Base-by-base conservation (phyloP, 2,329 filamentous ascomycete genomes). In the Fusarium protoensiforme region DNA sequence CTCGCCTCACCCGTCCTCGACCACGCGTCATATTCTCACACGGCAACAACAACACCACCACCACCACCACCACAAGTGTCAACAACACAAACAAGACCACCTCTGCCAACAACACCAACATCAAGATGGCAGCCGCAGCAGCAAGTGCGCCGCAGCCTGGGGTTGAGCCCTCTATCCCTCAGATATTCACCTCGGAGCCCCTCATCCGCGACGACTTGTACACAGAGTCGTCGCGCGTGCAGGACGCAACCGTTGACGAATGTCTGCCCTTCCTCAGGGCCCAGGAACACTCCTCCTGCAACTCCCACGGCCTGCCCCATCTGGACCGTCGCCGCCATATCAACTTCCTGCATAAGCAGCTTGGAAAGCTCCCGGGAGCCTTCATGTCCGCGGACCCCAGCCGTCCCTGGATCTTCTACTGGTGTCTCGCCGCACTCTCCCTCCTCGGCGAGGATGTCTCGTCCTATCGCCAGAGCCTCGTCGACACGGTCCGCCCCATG, bases 321-420 rank as follows among this genome's bases (percentile, higher is more conserved):
- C 88, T 99, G n/a, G 88, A 92, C 75, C 90, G 92, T 46, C 84
- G 84, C 69, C 85, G 85, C 46, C 91, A 92, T 82, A 85, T 89
- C 67, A 82, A 80, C 36, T 95, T 94, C 79, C 83, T 95, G 58
- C 86, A 87, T 73, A 87, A 85, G 73, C 86, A 85, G 74, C 83
- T 92, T 35, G 85, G 85, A 27, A 86, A 85, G 57, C 90, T 97
- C 69, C 94, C 96, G 0, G 84, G 88, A 9, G 85, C 85, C 5
- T 98, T 93, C 82, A 91, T 92, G 61, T 88, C 87, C 57, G 90
- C 95, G 75, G 96, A 99, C 85, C 92, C 96, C 35, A 95, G 93
- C 80, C 88, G 96, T 64, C 95, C 96, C 11, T 99, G 96, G 96
- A 89, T 98, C 78, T 88, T 98, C 73, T 98, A 98, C 84, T 99